Evolutionary conservation across 2,329 filamentous ascomycete genomes (phyloP), one percentile per base, ranked within the genome.

Genomic region (Arthrobotrys iridis): DNA sequence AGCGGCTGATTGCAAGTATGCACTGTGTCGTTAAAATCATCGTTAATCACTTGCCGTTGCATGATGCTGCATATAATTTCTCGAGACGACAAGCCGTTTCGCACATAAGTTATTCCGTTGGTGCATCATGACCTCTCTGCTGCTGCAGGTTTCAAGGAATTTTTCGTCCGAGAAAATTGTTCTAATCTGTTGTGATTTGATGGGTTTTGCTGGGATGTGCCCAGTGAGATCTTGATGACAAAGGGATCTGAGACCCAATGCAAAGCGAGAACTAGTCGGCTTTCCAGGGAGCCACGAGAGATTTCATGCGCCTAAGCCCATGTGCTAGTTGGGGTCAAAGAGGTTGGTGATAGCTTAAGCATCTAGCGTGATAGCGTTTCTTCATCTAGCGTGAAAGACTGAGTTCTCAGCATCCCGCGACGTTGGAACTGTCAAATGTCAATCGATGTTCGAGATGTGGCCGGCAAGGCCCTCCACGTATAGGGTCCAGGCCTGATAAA

Each of bases 401-500:
- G n/a, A 28, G 24, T 15, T 52, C 6, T n/a, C 33, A 18, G 24
- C 40, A 40, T 37, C 33, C 52, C 28, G 22, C 50, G 24, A 58
- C 18, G 18, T 58, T 37, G 18, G 18, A 28, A 22, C 41, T 60
- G 41, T 68, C 52, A 60, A 60, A 45, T 52, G 57, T 62, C 57
- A 55, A 57, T 48, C 26, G 35, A 35, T 13, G 20, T 50, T 26
- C 28, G 13, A 35, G 50, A 55, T 13, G 18, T 22, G 5, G 30
- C n/a, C 22, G 40, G 46, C 66, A 63, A 64, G 66, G 58, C 46
- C 66, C 15, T 7, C n/a, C 18, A 43, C 24, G 18, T 64, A 63
- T 71, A 71, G 57, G 48, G 35, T 33, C 28, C 46, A 20, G 66
- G 66, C 66, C 66, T 71, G 66, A 64, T 64, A 60, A 20, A 40